Evolutionary conservation across 768 basidiomycete species (phyloP).

Genomic region (Lepiota brunneoincarnata): DNA sequence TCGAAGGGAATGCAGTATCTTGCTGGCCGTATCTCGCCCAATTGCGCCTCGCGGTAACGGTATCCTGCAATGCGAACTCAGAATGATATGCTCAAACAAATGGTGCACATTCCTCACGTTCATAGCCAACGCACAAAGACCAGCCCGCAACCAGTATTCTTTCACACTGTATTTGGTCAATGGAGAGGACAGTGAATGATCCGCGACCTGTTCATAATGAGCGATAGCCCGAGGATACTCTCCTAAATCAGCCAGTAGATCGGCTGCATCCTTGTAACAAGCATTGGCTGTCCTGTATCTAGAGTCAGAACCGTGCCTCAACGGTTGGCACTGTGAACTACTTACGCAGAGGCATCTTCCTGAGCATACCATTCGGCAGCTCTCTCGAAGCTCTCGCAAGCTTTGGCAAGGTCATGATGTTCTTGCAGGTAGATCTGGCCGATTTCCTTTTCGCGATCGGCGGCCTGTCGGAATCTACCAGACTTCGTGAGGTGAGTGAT

Average conservation of each 20-base stretch:
- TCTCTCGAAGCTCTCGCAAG: constrained; percentile 86
- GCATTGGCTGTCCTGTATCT: constrained; percentile 82
- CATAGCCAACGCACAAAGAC: constrained; percentile 86
- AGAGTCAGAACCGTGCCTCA: neutral
- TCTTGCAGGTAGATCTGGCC: constrained; percentile 91
- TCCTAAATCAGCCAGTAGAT: constrained; percentile 87
- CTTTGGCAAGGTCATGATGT: constrained; percentile 72
- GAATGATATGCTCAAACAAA: neutral
- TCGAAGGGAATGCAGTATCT: constrained; percentile 83
- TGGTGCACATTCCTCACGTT: constrained; percentile 50
- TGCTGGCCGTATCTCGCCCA: constrained; percentile 73
- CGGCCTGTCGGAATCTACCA: constrained; percentile 95
- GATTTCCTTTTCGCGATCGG: constrained; percentile 97
- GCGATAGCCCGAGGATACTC: constrained; percentile 83
- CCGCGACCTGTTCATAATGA: constrained; percentile 88
- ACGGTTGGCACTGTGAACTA: constrained; percentile 14
- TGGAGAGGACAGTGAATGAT: constrained; percentile 72
- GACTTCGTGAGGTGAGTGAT: constrained; percentile 77
- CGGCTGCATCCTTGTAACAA: constrained; percentile 96
- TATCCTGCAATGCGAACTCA: constrained; percentile 52
- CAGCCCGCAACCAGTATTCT: constrained; percentile 91
- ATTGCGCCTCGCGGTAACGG: constrained; percentile 79
- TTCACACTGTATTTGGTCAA: constrained; percentile 99
- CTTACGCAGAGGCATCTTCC: constrained; percentile 95
- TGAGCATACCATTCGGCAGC: constrained; percentile 98